Evolutionary conservation across 1,139 yeast species (phyloP), one percentile per base, ranked within the genome.

Genomic region (Suhomyces yuchorum): DNA sequence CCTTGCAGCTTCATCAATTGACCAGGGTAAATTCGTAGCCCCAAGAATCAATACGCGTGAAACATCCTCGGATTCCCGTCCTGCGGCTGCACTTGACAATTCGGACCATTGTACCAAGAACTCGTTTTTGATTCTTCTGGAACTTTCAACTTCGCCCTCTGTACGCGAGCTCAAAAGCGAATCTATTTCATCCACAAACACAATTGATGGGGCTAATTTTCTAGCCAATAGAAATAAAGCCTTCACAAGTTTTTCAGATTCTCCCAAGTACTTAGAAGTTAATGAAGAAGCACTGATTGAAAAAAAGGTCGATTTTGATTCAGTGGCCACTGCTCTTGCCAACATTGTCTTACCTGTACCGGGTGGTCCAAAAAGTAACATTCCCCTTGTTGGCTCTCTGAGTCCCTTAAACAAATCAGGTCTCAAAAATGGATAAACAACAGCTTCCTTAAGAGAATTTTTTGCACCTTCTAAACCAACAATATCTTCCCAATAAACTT

Each of bases 281-380:
- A 93, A 76, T 8, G 96, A 87, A 1, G 97, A 89, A 2, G 97
- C 95, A 56, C 95, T 86, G 33, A 93, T 92, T 36, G 96, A 84
- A 65, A 93, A 93, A 65, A 93, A 93, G 0, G 98, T 93, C 1
- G 97, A 90, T 54, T 87, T 87, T 12, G 97, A 89, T 68, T 93
- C 98, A 0, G 97, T 92, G 0, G 99, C 99, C 8, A 93, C 98
- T 0, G 99, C 98, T 55, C 97, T 75, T 0, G 98, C 98, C 58
- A 93, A 76, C 97, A 93, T 93, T 0, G 99, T 93, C 59, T 93
- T 93, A 53, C 99, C 99, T 0, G 99, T 93, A 17, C 99, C 99
- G 0, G 99, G 99, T 1, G 99, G 99, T 0, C 99, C 99, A 72
- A 93, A 93, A 30, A 93, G 70, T 23, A 93, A 72, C 97, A 93